Base-by-base conservation (phyloP, 2,329 filamentous ascomycete genomes). In the Aphanocladium album region DNA sequence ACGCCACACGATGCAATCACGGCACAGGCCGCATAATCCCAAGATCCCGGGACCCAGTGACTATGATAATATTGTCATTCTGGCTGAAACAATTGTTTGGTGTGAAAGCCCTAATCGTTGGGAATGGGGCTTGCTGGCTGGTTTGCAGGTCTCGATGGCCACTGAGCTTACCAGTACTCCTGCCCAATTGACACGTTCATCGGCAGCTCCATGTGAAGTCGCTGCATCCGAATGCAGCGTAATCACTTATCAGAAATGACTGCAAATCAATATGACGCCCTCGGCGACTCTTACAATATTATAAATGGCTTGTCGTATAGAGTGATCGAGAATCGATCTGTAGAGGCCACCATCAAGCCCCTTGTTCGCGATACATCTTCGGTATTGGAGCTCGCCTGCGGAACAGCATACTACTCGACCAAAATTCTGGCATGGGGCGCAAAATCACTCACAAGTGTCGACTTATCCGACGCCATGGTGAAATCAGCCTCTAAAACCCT, bases 351-450 rank as follows among this genome's bases (percentile, higher is more conserved):
- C n/a, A 5, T 58, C 30, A 9, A 23, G 30, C 30, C 33, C 2
- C 21, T 50, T 11, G 8, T 49, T 19, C n/a, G 19, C 27, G 19
- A 5, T 19, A 19, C 11, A 4, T 14, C 17, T 8, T 23, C 23
- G 5, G 33, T 41, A 21, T 27, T 62, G 27, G 55, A 62, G 16
- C 37, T 47, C 23, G 61, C 43, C 23, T 61, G 62, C 35, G 62
- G 62, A 16, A 58, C 58, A 5, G 62, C 58, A 25, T 61, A 55
- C 39, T 63, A 58, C 58, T 41, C 62, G 12, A 1, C 14, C 6
- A 46, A 19, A 23, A 49, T 63, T 3, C 49, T 61, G 5, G 39
- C 35, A 14, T 63, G 62, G 62, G 62, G 62, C 4, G 47, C 33
- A 9, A 23, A 9, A 11, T 54, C 53, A 8, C 23, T 63, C 27